Evolutionary conservation across 371 early-diverging fungal genomes (phyloP), one percentile per base, ranked within the genome.

Genomic region (Mucor mucedo): DNA sequence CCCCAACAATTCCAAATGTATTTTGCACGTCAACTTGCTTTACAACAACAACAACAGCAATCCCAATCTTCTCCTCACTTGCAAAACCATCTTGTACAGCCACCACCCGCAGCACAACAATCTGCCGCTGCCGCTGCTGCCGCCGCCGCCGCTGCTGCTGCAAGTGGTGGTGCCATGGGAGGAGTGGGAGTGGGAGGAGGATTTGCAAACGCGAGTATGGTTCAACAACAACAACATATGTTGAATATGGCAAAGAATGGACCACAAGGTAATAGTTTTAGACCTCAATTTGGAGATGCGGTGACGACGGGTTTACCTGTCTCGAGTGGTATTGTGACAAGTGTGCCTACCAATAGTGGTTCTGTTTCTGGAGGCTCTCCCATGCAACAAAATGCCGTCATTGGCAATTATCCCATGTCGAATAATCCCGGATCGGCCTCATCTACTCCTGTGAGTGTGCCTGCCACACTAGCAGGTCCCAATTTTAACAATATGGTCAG

Each of bases 1-100:
- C 72, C 70, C 10, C 72, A 74, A 42, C 79, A 79, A 41, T 49
- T 73, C 44, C 73, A 73, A 64, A 69, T 73, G 70, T 63, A 69
- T 50, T 47, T 75, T 56, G 70, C 69, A 49, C 70, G 69, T 60
- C 79, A 79, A 61, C 44, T 76, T 48, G 74, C 67, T 9, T 58
- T 72, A 28, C 73, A 75, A 14, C 71, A 78, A 14, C 75, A 72
- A 38, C 63, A 65, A 2, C 67, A 69, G 10, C 73, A 68, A 16
- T 62, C 60, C 5, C 62, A 62, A 33, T 57, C 44, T 8, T 59
- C 59, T 39, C 59, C 59, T 39, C 59, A 59, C 40, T 49, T 59
- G 39, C 59, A 48, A 59, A 58, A 47, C 21, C 58, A 45, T 35
- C 2, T 58, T n/a, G 13, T 41, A 27, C 58, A n/a, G 38, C 60